Evolutionary conservation across 2,329 filamentous ascomycete genomes (phyloP), one percentile per base, ranked within the genome.

Genomic region (Nothopassalora personata): DNA sequence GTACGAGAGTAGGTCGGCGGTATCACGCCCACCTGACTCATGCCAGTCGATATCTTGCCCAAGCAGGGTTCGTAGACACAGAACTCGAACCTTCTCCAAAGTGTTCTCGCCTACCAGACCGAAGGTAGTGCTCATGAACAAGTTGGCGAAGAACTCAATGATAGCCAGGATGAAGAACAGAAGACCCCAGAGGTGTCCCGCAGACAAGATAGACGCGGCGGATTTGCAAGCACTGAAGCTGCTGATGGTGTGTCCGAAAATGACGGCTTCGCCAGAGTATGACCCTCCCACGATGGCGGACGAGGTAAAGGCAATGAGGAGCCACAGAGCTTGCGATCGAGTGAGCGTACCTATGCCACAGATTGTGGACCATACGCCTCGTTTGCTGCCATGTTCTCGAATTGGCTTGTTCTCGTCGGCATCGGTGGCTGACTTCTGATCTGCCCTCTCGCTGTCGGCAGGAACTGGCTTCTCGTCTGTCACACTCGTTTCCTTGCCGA

Each of bases 11-110:
- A 91, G 76, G 10, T 79, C 74, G 0, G 84, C 79, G 0, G 88
- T 85, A 1, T 80, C 86, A 27, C 86, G 81, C 4, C 79, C 81
- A 23, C 83, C 79, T 0, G 85, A 85, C 68, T 89, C 83, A 66
- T 90, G 87, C 87, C 87, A 91, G 60, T 87, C 80, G 51, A 88
- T 74, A 61, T 86, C 84, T 71, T 89, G 86, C 59, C 84, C 78
- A 53, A 89, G 81, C 1, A 90, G 73, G 0, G 86, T 83, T 2
- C 84, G 81, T 68, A 90, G 83, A 0, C 84, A 86, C 1, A 87
- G 72, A 1, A 87, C 80, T 54, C 86, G 80, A 9, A 88, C 81
- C 48, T 78, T 81, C 70, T 85, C 86, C 1, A 90, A 76, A 1
- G 88, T 74, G 62, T 86, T 83, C 69, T 90, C 86, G 0, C 86